Conservation (phyloP, 2,329 filamentous ascomycete species). For the Arthrobotrys iridis region DNA sequence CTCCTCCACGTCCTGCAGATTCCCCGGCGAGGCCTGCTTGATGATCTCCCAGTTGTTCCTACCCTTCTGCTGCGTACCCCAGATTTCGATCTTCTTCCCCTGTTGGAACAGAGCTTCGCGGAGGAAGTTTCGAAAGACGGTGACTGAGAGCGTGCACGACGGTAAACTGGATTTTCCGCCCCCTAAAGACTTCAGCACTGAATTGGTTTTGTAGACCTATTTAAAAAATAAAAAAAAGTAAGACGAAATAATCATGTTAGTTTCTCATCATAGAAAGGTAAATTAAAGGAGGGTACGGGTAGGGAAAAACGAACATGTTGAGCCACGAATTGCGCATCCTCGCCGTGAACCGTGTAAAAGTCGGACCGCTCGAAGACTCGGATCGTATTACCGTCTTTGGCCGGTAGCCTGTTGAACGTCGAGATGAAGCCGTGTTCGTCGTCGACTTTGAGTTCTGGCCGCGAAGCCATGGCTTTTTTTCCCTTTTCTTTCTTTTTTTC, state of each 20-base stretch:
- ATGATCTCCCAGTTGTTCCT: conserved; percentile 90
- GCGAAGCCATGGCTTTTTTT: conserved; percentile 71
- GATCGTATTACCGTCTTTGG: conserved; percentile 76
- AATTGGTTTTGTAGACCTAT: conserved; percentile 95
- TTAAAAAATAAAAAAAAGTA: neutral
- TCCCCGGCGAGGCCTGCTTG: conserved; percentile 94
- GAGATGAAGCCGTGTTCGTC: conserved; percentile 97
- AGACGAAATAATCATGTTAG: neutral
- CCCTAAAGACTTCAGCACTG: conserved; percentile 89
- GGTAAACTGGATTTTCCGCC: conserved; percentile 75
- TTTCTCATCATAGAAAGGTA: neutral
- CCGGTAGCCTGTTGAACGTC: conserved; percentile 87
- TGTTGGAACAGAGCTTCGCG: conserved; percentile 92
- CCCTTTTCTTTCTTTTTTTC: conserved; percentile 21
- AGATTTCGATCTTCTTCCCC: conserved; percentile 91
- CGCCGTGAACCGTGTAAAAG: conserved; percentile 92
- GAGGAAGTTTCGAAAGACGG: conserved; percentile 94
- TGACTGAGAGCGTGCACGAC: conserved; percentile 94
- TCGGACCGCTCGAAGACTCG: conserved; percentile 94
- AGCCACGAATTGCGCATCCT: conserved; percentile 85
- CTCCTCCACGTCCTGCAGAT: conserved; percentile 95
- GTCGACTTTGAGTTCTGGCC: conserved; percentile 81
- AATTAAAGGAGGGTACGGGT: neutral
- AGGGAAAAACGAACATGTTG: conserved; percentile 68
- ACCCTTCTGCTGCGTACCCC: conserved; percentile 75